A percentile compares a stretch with the other conserved stretches of the same genome.
These are phyloP conservation scores for Punctularia strigosozonata DNA, from an alignment of 768 basidiomycete species.

Conservation along the genomic window DNA sequence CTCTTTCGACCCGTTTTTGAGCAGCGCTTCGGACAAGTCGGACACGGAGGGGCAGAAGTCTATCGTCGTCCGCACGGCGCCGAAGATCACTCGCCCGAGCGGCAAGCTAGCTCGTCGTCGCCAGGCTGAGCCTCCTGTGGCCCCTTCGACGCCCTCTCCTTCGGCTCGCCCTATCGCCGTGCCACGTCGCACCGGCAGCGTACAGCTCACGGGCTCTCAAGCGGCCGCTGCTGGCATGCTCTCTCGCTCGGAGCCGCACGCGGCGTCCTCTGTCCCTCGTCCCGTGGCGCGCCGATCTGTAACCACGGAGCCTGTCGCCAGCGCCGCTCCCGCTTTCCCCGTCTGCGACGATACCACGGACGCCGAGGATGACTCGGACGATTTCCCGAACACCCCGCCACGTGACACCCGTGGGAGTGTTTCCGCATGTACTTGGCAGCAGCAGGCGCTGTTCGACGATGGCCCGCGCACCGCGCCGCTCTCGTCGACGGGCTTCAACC, in stretches of 20 bases:
- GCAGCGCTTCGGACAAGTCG: slow-evolving; percentile 31
- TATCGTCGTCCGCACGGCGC: slow-evolving; percentile 19
- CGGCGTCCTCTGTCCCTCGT: slow-evolving; percentile 22
- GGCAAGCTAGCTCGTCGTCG: slow-evolving; percentile 53
- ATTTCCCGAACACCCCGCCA: slow-evolving; percentile 34
- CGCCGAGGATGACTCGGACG: slow-evolving; percentile 26
- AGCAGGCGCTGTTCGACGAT: slow-evolving; percentile 20
- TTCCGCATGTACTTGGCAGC: slow-evolving; percentile 18
- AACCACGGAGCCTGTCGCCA: slow-evolving; percentile 11
- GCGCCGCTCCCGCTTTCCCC: slow-evolving; percentile 31
- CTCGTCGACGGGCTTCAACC: slow-evolving; percentile 13
- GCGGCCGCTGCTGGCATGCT: slow-evolving; percentile 13
- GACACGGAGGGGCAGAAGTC: slow-evolving; percentile 15
- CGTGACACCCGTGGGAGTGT: slow-evolving; percentile 37
- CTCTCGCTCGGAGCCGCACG: slow-evolving; percentile 41
- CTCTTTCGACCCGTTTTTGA: slow-evolving; percentile 37
- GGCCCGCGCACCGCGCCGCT: slow-evolving; percentile 42
- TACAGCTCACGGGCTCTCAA: slow-evolving; percentile 1
- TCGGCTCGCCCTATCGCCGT: slow-evolving; percentile 26
- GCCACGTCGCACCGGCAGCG: slow-evolving; percentile 21
- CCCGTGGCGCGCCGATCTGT: slow-evolving; percentile 20
- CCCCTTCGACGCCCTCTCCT: slow-evolving; percentile 28
- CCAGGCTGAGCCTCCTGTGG: slow-evolving; percentile 21
- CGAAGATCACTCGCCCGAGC: slow-evolving; percentile 36
- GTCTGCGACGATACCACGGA: slow-evolving; percentile 64